Evolutionary conservation across 805 yeast genomes (phyloP).

Genomic region (Jamesozyma gamospora): DNA sequence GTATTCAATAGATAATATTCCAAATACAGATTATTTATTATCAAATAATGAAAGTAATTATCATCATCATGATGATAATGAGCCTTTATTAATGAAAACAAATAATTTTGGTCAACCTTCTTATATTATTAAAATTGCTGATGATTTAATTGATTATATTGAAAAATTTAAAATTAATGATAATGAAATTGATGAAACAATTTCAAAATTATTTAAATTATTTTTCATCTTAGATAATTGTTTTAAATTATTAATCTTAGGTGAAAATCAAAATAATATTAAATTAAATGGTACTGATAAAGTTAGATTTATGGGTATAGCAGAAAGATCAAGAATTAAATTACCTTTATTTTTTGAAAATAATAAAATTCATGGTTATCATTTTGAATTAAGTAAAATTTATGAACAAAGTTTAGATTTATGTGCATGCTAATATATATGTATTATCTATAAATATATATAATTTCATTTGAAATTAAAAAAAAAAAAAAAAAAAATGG

Average conservation of each 20-base stretch:
- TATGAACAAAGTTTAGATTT: constrained; percentile 36
- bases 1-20: constrained; percentile 41
- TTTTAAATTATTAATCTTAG: constrained; percentile 32
- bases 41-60: not conserved
- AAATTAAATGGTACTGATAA: constrained; percentile 40
- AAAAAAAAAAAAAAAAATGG: no score
- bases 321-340: constrained; percentile 40
- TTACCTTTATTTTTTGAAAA: constrained; percentile 31
- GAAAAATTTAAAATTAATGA: constrained; percentile 32
- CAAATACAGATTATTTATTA: constrained; percentile 21
- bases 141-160: constrained; percentile 55
- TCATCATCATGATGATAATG: no score
- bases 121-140: constrained; percentile 52
- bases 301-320: constrained; percentile 43
- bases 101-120: constrained; percentile 48
- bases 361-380: constrained; percentile 33
- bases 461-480: no score
- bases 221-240: constrained; percentile 34
- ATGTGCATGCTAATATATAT: constrained; percentile 9
- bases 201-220: constrained; percentile 31
- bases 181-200: constrained; percentile 16
- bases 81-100: not conserved
- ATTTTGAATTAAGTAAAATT: constrained; percentile 35
- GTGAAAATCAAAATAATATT: constrained; percentile 27
- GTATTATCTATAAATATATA: not conserved